Evolutionary conservation across 1,284 basidiomycete species (phyloP).

Genomic region (Quambalaria eucalypti): DNA sequence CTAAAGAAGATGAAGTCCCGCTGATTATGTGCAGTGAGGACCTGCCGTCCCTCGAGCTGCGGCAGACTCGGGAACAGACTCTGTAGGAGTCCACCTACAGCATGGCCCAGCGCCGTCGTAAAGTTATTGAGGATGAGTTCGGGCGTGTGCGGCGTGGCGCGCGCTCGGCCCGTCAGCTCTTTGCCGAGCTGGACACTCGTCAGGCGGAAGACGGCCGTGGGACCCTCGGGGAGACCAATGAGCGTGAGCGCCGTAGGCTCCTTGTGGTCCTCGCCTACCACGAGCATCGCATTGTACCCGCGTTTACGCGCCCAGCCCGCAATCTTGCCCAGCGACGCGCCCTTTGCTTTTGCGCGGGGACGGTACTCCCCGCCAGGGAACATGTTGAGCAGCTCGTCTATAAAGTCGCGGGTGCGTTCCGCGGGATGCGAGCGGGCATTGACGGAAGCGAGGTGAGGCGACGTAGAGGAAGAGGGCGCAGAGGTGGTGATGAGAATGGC

Average conservation of each 20-base stretch:
- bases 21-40: conserved; percentile 94
- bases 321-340: conserved; percentile 85
- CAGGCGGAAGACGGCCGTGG: conserved; percentile 91
- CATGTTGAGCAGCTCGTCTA: conserved; percentile 77
- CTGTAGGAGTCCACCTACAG: conserved; percentile 87
- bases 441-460: conserved; percentile 36
- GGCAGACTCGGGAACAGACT: conserved; percentile 89
- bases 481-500: conserved; percentile 41
- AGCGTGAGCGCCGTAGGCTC: conserved; percentile 77
- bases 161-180: conserved; percentile 76
- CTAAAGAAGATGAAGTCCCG: conserved; percentile 97
- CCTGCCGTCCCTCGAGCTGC: conserved; percentile 91
- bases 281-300: conserved; percentile 75
- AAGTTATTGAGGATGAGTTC: conserved; percentile 95
- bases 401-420: conserved; percentile 50
- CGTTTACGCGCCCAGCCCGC: conserved; percentile 85
- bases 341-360: conserved; percentile 77
- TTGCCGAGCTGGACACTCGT: conserved; percentile 76
- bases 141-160: conserved; percentile 82
- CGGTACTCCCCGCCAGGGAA: conserved; percentile 94
- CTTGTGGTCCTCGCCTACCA: conserved; percentile 81
- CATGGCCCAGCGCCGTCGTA: conserved; percentile 83
- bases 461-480: conserved; percentile 36
- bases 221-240: conserved; percentile 80
- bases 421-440: conserved; percentile 57